These are phyloP conservation scores for Xylaria multiplex DNA, from an alignment of 2,329 filamentous ascomycete species.

Conservation along the genomic window DNA sequence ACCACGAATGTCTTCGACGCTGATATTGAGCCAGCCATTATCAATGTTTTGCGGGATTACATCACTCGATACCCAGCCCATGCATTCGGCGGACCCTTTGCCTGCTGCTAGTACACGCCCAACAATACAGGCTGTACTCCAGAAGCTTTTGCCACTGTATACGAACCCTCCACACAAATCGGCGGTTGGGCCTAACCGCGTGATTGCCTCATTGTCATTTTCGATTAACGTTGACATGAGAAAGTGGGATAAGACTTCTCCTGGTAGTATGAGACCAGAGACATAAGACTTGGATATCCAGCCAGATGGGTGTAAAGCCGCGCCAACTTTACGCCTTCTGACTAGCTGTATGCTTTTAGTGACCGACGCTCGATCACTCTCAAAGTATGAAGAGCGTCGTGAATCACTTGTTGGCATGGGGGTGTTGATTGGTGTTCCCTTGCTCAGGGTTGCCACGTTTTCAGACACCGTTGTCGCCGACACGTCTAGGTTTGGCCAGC, in stretches of 20 bases:
- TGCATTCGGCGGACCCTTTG: conserved; percentile 70
- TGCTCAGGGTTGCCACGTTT: conserved; percentile 57
- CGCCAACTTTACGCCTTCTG: conserved; percentile 64
- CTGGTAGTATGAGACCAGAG: conserved; percentile 72
- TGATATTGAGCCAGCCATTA: conserved; percentile 69
- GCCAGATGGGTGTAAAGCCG: conserved; percentile 67
- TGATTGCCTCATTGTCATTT: conserved; percentile 69
- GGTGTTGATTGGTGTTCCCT: conserved; percentile 55
- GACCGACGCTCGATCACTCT: conserved; percentile 43
- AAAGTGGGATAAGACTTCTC: conserved; percentile 70
- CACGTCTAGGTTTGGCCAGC: conserved; percentile 69
- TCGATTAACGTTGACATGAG: conserved; percentile 74
- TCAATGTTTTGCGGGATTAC: conserved; percentile 61
- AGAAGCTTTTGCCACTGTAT: conserved; percentile 72
- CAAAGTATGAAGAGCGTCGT: conserved; percentile 60
- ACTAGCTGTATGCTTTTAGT: conserved; percentile 51
- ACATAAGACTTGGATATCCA: conserved; percentile 76
- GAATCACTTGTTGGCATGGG: conserved; percentile 52
- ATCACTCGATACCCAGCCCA: conserved; percentile 75
- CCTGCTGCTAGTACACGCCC: conserved; percentile 72
- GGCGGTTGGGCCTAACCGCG: conserved; percentile 67
- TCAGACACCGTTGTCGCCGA: conserved; percentile 61
- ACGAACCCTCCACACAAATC: conserved; percentile 73
- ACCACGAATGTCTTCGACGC: conserved; percentile 64
- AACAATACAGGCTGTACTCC: conserved; percentile 73